Evolutionary conservation across 2,329 filamentous ascomycete genomes (phyloP).

Genomic region (Hyphodiscus sp.): DNA sequence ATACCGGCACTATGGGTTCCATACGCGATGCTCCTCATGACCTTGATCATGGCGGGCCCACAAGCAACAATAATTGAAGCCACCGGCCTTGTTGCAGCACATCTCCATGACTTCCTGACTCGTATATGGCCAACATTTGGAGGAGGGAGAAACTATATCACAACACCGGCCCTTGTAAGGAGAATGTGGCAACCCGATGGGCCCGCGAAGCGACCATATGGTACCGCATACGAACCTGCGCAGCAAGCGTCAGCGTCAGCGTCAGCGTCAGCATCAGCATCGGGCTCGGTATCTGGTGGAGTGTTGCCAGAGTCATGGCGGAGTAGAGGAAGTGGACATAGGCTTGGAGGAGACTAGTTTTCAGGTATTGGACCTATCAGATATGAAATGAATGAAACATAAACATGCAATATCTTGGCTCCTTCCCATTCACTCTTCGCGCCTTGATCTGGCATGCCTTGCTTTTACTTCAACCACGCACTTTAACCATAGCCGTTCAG

Average conservation of each 20-base stretch:
- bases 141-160: conserved; percentile 69
- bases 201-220: conserved; percentile 49
- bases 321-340: conserved; percentile 53
- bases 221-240: conserved; percentile 49
- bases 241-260: conserved; percentile 32
- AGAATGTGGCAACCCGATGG: conserved; percentile 50
- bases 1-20: conserved; percentile 80
- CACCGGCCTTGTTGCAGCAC: conserved; percentile 79
- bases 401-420: no score
- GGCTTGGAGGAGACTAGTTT: conserved; percentile 44
- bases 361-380: no score
- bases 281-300: conserved; percentile 38
- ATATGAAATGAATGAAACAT: no score
- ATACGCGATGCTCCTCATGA: conserved; percentile 69
- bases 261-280: conserved; percentile 38
- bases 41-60: conserved; percentile 61
- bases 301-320: conserved; percentile 59
- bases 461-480: no score
- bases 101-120: conserved; percentile 85
- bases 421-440: no score
- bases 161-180: conserved; percentile 67
- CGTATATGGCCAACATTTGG: conserved; percentile 85
- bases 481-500: no score
- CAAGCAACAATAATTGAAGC: conserved; percentile 53
- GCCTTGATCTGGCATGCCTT: no score